Conservation (phyloP, 371 early-diverging fungal genomes). For the Chytridium lagenaria region DNA sequence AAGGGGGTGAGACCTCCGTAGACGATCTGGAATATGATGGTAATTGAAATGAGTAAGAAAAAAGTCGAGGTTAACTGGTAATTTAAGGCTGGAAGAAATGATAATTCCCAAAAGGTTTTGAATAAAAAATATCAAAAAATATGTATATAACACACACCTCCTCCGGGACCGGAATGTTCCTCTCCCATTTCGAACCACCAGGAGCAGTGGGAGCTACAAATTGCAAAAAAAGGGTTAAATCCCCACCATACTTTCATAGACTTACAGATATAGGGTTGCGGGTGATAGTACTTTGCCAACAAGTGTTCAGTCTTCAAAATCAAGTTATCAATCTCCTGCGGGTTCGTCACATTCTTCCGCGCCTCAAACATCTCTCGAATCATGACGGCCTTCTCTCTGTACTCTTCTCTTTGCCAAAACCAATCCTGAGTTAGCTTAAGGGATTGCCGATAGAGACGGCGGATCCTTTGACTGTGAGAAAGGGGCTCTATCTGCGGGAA, state of each 20-base stretch:
- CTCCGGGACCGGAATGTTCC: constrained; percentile 71
- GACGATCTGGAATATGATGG: not conserved
- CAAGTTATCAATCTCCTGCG: constrained; percentile 64
- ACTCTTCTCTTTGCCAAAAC: constrained; percentile 77
- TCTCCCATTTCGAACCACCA: constrained; percentile 86
- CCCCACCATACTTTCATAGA: constrained; percentile 12
- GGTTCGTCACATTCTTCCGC: constrained; percentile 70
- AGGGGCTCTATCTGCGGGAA: constrained; percentile 15
- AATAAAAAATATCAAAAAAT: too few species aligned
- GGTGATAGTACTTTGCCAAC: constrained; percentile 67
- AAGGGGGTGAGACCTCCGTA: not conserved
- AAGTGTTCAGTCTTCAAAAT: constrained; percentile 36
- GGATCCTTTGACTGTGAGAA: constrained; percentile 72
- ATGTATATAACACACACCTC: constrained; percentile 42
- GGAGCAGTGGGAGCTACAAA: constrained; percentile 71
- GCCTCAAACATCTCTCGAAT: constrained; percentile 79
- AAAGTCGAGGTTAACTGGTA: too few species aligned
- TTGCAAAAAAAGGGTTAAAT: not conserved
- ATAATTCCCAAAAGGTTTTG: too few species aligned
- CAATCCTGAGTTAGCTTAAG: constrained; percentile 80
- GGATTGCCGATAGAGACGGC: constrained; percentile 77
- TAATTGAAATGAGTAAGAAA: too few species aligned
- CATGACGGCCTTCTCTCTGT: constrained; percentile 76
- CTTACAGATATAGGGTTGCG: constrained; percentile 77
- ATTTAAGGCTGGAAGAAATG: too few species aligned